Base-by-base conservation (phyloP, 169 alveolate genomes). In the Eimeria maxima region DNA sequence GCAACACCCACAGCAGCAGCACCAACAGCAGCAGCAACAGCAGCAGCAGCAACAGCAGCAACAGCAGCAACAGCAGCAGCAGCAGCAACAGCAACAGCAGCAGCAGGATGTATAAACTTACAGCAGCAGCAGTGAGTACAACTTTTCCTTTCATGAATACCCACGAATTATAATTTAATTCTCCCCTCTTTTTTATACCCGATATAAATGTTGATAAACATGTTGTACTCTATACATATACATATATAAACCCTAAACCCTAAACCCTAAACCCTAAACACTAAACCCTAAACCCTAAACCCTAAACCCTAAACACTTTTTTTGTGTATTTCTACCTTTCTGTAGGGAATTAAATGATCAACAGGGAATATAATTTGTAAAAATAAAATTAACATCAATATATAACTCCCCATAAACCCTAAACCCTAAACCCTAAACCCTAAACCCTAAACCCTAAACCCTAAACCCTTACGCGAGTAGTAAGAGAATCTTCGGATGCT, bases 61-160 rank as follows among this genome's bases (percentile, higher is more conserved):
- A 47, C 42, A 33, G 67, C 67, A 57, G 24, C 67, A 57, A 57
- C 67, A 57, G 67, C 67, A 57, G 67, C 67, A 57, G 67, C 67
- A 57, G 67, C 67, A 57, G 67, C 67, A 57, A 18, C 67, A 57
- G 67, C 67, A 57, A 24, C 67, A 57, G 67, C 67, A 57, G 67
- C 67, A 57, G 67, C 67, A 57, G 67, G n/a, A 57, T 16, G n/a
- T 13, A 24, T 24, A 57, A 18, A 18, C 67, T 18, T 57, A 57
- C 67, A 8, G 67, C 67, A 8, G 90, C 53, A 14, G 65, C 90
- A 20, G 73, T 81, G 8, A 81, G 90, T 7, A 81, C 71, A 11
- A 81, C 47, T 50, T 50, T 63, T 6, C 90, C 90, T 16, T 27
- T 74, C 90, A 42, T n/a, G 47, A 81, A 81, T 7, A 38, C 60